Percentiles rank a stretch among this genome's conserved stretches.
These are phyloP conservation scores for Pseudogymnoascus sp. DNA, from an alignment of 2,329 filamentous ascomycete genomes.

Conservation along the genomic window DNA sequence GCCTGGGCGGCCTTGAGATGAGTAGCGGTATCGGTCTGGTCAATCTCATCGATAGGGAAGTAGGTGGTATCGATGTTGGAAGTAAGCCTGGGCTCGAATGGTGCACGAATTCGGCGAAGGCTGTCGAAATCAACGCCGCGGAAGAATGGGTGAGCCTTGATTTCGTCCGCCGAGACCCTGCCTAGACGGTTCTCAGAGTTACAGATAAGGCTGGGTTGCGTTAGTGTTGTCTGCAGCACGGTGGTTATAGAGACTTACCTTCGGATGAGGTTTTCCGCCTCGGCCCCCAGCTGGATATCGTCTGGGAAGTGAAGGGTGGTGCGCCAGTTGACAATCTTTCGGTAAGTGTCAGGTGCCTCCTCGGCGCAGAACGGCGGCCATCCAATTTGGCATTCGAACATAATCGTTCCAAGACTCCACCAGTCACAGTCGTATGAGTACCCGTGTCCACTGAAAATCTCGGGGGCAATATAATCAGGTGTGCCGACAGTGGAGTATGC, in stretches of 20 bases:
- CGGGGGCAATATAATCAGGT: slow-evolving; percentile 95
- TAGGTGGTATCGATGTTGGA: slow-evolving; percentile 96
- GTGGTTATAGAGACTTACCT: slow-evolving; percentile 49
- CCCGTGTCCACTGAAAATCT: slow-evolving; percentile 94
- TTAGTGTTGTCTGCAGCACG: slow-evolving; percentile 9
- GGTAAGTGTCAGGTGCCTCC: slow-evolving; percentile 94
- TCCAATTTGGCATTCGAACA: slow-evolving; percentile 98
- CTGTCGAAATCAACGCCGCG: slow-evolving; percentile 92
- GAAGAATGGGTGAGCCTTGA: slow-evolving; percentile 95
- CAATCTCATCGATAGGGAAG: slow-evolving; percentile 98
- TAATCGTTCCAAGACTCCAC: slow-evolving; percentile 98
- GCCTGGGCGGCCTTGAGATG: slow-evolving; percentile 71
- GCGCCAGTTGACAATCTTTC: slow-evolving; percentile 98
- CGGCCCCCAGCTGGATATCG: slow-evolving; percentile 78
- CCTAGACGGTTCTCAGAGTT: slow-evolving; percentile 90
- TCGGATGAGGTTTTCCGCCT: slow-evolving; percentile 87
- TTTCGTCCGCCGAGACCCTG: slow-evolving; percentile 76
- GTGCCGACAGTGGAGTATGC: slow-evolving; percentile 98
- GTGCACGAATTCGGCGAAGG: slow-evolving; percentile 83
- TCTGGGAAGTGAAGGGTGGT: slow-evolving; percentile 94
- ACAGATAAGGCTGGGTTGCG: slow-evolving; percentile 67
- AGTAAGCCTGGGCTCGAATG: slow-evolving; percentile 88
- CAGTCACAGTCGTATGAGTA: slow-evolving; percentile 98
- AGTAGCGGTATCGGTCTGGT: slow-evolving; percentile 89
- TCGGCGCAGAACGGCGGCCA: slow-evolving; percentile 99